These are phyloP conservation scores for Pholiota microspora DNA, from an alignment of 768 basidiomycete species.

Conservation along the genomic window DNA sequence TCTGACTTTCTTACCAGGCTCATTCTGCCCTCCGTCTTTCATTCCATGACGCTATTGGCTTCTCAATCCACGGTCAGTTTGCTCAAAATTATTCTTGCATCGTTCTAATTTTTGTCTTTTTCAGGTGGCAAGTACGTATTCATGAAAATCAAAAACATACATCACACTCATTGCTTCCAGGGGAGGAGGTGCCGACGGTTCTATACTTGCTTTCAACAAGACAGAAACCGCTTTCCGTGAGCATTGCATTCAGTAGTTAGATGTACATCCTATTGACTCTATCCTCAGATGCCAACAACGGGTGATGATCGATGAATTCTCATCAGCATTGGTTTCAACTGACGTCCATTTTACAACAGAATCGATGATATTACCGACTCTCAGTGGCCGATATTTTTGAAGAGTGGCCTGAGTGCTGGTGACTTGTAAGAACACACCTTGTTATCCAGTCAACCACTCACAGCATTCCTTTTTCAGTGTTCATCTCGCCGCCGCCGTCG, in stretches of 20 bases:
- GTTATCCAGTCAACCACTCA: background rate
- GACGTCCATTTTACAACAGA: background rate
- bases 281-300: constrained; percentile 18
- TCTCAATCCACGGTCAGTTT: constrained; percentile 7
- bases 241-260: background rate
- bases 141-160: background rate
- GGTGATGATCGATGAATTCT: constrained; percentile 10
- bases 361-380: constrained; percentile 15
- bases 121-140: background rate
- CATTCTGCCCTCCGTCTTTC: constrained; percentile 17
- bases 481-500: constrained; percentile 25
- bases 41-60: constrained; percentile 21
- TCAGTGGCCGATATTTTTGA: constrained; percentile 19
- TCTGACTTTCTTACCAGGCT: constrained; percentile 2
- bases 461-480: constrained; percentile 9
- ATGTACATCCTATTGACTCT: no score
- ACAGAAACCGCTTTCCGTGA: constrained; percentile 23
- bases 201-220: constrained; percentile 25
- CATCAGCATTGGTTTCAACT: background rate
- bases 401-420: constrained; percentile 16
- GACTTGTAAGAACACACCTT: constrained; percentile 19
- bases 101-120: background rate
- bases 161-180: background rate
- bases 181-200: constrained; percentile 30
- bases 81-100: background rate